These are phyloP conservation scores for Gossypium australe DNA, from an alignment of 345 rosid species.

Conservation along the genomic window DNA sequence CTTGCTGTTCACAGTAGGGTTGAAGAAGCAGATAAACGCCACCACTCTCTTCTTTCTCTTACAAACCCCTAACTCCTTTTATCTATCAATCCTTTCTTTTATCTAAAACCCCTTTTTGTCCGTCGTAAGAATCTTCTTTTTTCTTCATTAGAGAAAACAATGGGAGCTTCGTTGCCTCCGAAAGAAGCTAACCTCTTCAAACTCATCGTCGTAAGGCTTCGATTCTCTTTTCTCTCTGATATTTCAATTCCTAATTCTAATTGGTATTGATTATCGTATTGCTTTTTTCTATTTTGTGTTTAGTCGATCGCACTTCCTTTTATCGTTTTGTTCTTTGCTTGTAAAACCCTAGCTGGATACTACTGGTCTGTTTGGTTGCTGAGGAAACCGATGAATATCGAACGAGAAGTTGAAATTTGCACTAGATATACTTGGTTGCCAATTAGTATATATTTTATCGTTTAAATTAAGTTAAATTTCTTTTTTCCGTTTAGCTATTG, in stretches of 20 bases:
- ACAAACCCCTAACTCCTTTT: slow-evolving; percentile 3
- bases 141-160: slow-evolving; percentile 20
- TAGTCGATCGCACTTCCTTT: slow-evolving; percentile 7
- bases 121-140: not conserved
- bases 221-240: slow-evolving; percentile 15
- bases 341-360: slow-evolving; percentile 22
- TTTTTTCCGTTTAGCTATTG: not conserved
- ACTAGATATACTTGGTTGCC: not conserved
- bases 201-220: slow-evolving; percentile 94
- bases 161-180: slow-evolving; percentile 98
- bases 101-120: not conserved
- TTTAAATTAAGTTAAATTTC: not conserved
- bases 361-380: slow-evolving; percentile 9
- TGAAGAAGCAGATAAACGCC: slow-evolving; percentile 18
- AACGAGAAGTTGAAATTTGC: not conserved
- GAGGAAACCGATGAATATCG: not conserved
- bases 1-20: slow-evolving; percentile 12
- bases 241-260: not conserved
- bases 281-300: not conserved
- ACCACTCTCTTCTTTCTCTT: slow-evolving; percentile 1
- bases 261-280: not conserved
- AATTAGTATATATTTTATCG: not conserved
- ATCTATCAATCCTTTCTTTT: not conserved
- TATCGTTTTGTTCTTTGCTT: not conserved
- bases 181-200: slow-evolving; percentile 99